A percentile compares a stretch with the other conserved stretches of the same genome.
These are phyloP conservation scores for Houttuynia cordata DNA, from an alignment of 164 flowering plant genomes.

Conservation along the genomic window DNA sequence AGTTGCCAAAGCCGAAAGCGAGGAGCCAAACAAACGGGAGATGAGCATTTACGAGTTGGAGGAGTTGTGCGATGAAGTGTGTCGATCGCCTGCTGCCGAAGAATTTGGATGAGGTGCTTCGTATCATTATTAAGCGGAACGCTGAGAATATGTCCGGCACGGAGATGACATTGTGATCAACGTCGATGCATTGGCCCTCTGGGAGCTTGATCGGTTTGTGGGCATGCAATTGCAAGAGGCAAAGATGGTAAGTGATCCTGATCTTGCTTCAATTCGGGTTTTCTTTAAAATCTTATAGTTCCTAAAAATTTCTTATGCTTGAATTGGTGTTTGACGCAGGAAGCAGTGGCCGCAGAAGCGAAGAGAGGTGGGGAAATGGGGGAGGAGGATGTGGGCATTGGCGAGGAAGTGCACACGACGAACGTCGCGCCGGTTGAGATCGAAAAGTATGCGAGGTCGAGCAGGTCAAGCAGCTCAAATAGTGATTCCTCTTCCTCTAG, in stretches of 20 bases:
- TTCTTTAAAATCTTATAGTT: too few relatives aligned
- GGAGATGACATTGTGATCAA: conserved; percentile 83
- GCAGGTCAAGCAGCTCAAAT: conserved; percentile 26
- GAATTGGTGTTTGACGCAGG: not conserved
- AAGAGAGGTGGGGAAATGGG: conserved; percentile 1
- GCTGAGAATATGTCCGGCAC: conserved; percentile 32
- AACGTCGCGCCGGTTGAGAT: conserved; percentile 61
- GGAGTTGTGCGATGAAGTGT: conserved; percentile 19
- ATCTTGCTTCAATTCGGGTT: too few relatives aligned
- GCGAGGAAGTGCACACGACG: conserved; percentile 20
- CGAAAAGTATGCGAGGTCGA: conserved; percentile 44
- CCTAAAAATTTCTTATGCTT: too few relatives aligned
- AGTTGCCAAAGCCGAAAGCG: conserved; percentile 31
- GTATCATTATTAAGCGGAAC: conserved; percentile 39
- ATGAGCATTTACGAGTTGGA: conserved; percentile 36
- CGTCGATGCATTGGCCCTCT: conserved; percentile 59
- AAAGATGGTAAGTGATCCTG: too few relatives aligned
- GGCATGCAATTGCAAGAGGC: conserved; percentile 49
- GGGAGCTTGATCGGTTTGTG: conserved; percentile 78
- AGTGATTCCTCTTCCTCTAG: conserved; percentile 66
- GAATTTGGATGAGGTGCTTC: conserved; percentile 55
- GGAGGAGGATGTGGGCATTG: conserved; percentile 35
- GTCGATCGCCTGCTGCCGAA: conserved; percentile 31
- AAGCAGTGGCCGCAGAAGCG: conserved; percentile 11
- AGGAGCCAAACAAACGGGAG: conserved; percentile 22